phyloP scores from a whole-genome alignment of 768 basidiomycete genomes.

The Coprinopsis cinerea region DNA sequence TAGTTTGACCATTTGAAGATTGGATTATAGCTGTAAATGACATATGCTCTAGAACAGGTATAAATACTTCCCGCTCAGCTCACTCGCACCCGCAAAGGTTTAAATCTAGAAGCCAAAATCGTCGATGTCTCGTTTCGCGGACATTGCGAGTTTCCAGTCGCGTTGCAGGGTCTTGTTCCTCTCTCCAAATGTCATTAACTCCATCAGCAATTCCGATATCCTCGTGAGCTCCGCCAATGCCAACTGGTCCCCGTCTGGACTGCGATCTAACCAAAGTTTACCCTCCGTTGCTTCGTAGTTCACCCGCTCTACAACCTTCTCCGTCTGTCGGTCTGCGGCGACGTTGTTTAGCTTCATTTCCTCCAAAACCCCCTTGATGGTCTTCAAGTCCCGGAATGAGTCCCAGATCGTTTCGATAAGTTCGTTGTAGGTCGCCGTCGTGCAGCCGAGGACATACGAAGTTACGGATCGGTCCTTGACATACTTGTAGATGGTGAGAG shows the following conservation, averaged over 20 bases:
- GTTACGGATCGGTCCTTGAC: conserved; percentile 68
- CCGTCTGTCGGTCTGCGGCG: conserved; percentile 53
- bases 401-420: conserved; percentile 82
- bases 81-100: not conserved
- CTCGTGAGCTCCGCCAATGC: conserved; percentile 1
- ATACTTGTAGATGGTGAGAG: conserved; percentile 77
- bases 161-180: not conserved
- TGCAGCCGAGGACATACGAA: conserved; percentile 88
- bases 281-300: conserved; percentile 56
- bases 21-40: not conserved
- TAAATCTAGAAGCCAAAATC: not conserved
- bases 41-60: too few species aligned
- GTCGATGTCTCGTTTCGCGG: conserved; percentile 5
- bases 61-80: not conserved
- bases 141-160: not conserved
- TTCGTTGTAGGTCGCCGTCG: conserved; percentile 84
- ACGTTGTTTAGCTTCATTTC: conserved; percentile 86
- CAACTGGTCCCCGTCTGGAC: conserved; percentile 9
- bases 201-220: conserved; percentile 6
- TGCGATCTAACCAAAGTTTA: conserved; percentile 41
- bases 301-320: conserved; percentile 53
- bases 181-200: not conserved
- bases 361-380: conserved; percentile 63
- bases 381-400: conserved; percentile 74
- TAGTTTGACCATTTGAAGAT: too few species aligned